These are phyloP conservation scores for Euphorbia celastroides DNA, from an alignment of 441 rosid species.

Conservation along the genomic window DNA sequence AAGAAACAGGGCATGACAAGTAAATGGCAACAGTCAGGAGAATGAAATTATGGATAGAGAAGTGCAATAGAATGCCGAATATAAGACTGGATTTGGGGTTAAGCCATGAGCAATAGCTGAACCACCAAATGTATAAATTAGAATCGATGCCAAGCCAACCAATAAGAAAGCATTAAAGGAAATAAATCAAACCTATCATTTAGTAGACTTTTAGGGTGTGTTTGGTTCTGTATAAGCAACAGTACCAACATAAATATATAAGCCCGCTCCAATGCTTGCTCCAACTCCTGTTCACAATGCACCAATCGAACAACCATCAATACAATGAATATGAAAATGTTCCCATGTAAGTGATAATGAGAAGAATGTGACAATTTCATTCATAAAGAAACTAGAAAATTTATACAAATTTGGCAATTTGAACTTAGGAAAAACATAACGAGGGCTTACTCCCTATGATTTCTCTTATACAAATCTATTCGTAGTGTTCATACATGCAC, in stretches of 20 bases:
- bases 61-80: too few relatives aligned
- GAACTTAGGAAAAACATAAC: background rate
- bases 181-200: background rate
- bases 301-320: too few relatives aligned
- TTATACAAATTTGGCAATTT: too few relatives aligned
- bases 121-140: constrained; percentile 94
- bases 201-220: background rate
- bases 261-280: constrained; percentile 97
- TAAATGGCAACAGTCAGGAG: background rate
- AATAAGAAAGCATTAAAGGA: background rate
- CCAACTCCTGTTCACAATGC: constrained; percentile 73
- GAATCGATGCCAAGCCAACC: constrained; percentile 88
- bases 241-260: constrained; percentile 93
- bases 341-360: too few relatives aligned
- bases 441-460: background rate
- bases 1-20: constrained; percentile 68
- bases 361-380: too few relatives aligned
- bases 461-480: background rate
- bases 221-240: constrained; percentile 40
- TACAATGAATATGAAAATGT: too few relatives aligned
- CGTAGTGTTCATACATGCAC: too few relatives aligned
- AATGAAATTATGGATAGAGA: background rate
- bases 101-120: constrained; percentile 95
- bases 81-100: constrained; percentile 72
- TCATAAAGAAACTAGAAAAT: too few relatives aligned